These are phyloP conservation scores for Alternaria sp. DNA, from an alignment of 2,329 filamentous ascomycete genomes.

Conservation along the genomic window DNA sequence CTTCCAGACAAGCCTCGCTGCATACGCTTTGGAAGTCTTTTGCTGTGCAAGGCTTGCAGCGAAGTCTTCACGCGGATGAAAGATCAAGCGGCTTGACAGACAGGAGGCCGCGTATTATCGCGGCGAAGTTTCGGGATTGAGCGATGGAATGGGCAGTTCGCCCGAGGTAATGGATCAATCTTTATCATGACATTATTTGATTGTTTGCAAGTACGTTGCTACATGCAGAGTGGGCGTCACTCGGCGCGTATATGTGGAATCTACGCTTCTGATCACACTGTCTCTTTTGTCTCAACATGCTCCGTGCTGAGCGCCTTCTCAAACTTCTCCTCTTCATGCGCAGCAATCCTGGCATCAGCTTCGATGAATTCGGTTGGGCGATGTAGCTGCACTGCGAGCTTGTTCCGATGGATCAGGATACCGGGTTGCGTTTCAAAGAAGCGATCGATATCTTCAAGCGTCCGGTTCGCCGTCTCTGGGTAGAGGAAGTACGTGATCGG, in stretches of 20 bases:
- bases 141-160: neutral
- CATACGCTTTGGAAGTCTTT: neutral
- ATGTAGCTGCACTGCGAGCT: slow-evolving; percentile 54
- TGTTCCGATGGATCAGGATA: slow-evolving; percentile 57
- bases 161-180: neutral
- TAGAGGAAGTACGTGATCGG: slow-evolving; percentile 60
- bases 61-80: neutral
- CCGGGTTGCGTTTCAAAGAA: slow-evolving; percentile 46
- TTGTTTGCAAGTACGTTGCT: neutral
- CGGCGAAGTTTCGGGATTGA: neutral
- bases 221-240: neutral
- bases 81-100: neutral
- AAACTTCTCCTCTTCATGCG: slow-evolving; percentile 14
- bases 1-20: neutral
- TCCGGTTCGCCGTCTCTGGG: slow-evolving; percentile 57
- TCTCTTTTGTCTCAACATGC: slow-evolving; percentile 34
- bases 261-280: slow-evolving; percentile 18
- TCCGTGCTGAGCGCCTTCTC: slow-evolving; percentile 21
- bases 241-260: rapidly evolving
- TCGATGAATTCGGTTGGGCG: slow-evolving; percentile 58
- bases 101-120: neutral
- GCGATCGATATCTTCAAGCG: slow-evolving; percentile 58
- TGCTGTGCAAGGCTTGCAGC: neutral
- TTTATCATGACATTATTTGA: neutral
- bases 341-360: slow-evolving; percentile 50